Evolutionary conservation across 192 early-diverging fungal species (phyloP).

Genomic region (Pecoramyces ruminantium): DNA sequence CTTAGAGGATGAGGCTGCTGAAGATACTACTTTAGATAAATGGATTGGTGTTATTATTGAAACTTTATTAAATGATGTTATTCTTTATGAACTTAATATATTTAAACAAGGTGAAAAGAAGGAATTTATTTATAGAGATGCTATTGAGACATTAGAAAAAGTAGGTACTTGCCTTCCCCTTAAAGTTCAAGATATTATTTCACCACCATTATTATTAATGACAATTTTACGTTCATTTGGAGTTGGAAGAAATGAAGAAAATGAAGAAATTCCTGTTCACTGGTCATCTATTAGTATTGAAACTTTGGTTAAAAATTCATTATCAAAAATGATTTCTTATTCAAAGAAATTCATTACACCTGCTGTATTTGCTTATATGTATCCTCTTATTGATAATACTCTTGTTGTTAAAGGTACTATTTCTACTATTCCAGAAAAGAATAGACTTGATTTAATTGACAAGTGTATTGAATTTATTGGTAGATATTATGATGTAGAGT

Average conservation of each 20-base stretch:
- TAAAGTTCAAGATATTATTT: conserved; percentile 29
- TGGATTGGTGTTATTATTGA: conserved; percentile 11
- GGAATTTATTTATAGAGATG: conserved; percentile 32
- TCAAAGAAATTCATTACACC: conserved; percentile 42
- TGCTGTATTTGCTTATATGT: conserved; percentile 40
- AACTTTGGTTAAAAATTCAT: not conserved
- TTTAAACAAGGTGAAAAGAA: conserved; percentile 1
- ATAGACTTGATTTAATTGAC: not conserved
- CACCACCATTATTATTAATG: conserved; percentile 37
- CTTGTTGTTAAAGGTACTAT: conserved; percentile 25
- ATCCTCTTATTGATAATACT: conserved; percentile 30
- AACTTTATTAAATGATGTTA: conserved; percentile 18
- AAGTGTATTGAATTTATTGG: conserved; percentile 3
- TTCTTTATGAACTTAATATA: conserved; percentile 5
- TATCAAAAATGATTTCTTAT: conserved; percentile 24
- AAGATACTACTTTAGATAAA: conserved; percentile 5
- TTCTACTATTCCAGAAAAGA: conserved; percentile 15
- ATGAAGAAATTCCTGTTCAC: conserved; percentile 16
- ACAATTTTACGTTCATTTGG: conserved; percentile 50
- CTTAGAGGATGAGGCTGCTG: conserved; percentile 29
- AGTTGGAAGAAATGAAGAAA: conserved; percentile 20
- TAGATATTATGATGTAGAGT: conserved; percentile 15
- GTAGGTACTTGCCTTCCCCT: conserved; percentile 33
- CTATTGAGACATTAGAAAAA: conserved; percentile 18
- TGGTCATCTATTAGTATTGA: conserved; percentile 19